Evolutionary conservation across 352 stramenopile species (phyloP).

Genomic region (Albugo candida): DNA sequence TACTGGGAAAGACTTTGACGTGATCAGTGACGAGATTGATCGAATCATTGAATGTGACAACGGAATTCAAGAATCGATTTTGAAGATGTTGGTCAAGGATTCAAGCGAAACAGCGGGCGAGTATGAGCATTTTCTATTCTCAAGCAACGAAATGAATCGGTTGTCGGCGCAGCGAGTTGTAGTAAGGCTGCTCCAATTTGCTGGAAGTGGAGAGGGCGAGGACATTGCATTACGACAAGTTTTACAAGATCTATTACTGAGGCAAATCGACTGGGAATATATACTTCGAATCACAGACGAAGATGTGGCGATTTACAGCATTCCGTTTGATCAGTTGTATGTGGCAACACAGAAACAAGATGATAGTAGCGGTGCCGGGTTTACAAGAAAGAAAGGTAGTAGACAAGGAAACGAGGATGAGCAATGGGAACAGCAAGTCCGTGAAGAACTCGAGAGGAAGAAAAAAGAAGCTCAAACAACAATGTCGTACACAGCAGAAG

Average conservation of each 20-base stretch:
- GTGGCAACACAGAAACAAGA: slow-evolving; percentile 27
- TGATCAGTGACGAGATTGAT: slow-evolving; percentile 47
- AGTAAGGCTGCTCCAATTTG: slow-evolving; percentile 52
- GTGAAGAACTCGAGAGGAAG: slow-evolving; percentile 59
- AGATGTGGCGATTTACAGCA: slow-evolving; percentile 39
- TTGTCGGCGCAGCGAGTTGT: slow-evolving; percentile 46
- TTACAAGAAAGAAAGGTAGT: background rate
- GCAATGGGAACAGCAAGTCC: slow-evolving; percentile 68
- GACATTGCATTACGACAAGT: slow-evolving; percentile 47
- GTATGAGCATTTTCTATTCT: slow-evolving; percentile 25
- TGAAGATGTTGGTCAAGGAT: slow-evolving; percentile 22
- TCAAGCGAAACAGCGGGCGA: slow-evolving; percentile 2
- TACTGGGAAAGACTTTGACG: slow-evolving; percentile 10
- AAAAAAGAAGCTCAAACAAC: slow-evolving; percentile 16
- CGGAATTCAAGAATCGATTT: slow-evolving; percentile 30
- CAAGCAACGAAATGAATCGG: slow-evolving; percentile 20
- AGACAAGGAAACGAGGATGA: slow-evolving; percentile 58
- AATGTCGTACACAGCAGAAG: slow-evolving; percentile 27
- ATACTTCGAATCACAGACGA: slow-evolving; percentile 32
- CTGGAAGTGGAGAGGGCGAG: slow-evolving; percentile 61
- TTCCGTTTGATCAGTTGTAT: slow-evolving; percentile 53
- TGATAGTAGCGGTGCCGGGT: background rate
- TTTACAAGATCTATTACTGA: slow-evolving; percentile 34
- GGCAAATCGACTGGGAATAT: slow-evolving; percentile 23
- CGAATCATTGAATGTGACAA: slow-evolving; percentile 58